These are phyloP conservation scores for Fraxinus baroniana DNA, from an alignment of 305 asterid species.

Conservation along the genomic window DNA sequence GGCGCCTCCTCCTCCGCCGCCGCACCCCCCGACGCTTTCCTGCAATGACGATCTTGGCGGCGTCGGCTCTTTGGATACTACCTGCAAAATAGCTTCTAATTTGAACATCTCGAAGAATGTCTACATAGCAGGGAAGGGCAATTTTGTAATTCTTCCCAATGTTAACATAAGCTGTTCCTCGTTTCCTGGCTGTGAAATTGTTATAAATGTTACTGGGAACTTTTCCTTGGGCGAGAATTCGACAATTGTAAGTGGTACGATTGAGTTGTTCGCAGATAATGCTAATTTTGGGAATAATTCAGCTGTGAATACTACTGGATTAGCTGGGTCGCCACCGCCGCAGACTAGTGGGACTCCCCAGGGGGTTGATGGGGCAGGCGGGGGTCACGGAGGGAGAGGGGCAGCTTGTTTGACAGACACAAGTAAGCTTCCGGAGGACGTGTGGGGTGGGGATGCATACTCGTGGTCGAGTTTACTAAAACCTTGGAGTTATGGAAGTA, in stretches of 20 bases:
- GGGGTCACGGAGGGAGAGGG: slow-evolving; percentile 98
- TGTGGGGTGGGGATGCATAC: slow-evolving; percentile 98
- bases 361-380: slow-evolving; percentile 92
- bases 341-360: slow-evolving; percentile 98
- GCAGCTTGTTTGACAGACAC: slow-evolving; percentile 77
- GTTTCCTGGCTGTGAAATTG: slow-evolving; percentile 72
- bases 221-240: slow-evolving; percentile 69
- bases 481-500: slow-evolving; percentile 93
- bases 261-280: slow-evolving; percentile 64
- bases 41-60: slow-evolving; percentile 92
- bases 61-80: slow-evolving; percentile 81
- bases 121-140: slow-evolving; percentile 86
- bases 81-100: slow-evolving; percentile 70
- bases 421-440: slow-evolving; percentile 79
- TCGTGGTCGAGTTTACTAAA: slow-evolving; percentile 73
- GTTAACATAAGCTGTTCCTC: slow-evolving; percentile 65
- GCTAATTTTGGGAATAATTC: slow-evolving; percentile 67
- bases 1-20: slow-evolving; percentile 98
- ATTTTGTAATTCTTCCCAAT: slow-evolving; percentile 69
- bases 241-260: slow-evolving; percentile 52
- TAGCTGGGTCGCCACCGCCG: slow-evolving; percentile 80
- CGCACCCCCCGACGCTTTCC: slow-evolving; percentile 88
- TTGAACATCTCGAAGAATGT: slow-evolving; percentile 67
- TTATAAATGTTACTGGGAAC: slow-evolving; percentile 68
- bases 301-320: slow-evolving; percentile 72